Conservation (phyloP, 352 stramenopile species). For the Phytophthora sansomeana region DNA sequence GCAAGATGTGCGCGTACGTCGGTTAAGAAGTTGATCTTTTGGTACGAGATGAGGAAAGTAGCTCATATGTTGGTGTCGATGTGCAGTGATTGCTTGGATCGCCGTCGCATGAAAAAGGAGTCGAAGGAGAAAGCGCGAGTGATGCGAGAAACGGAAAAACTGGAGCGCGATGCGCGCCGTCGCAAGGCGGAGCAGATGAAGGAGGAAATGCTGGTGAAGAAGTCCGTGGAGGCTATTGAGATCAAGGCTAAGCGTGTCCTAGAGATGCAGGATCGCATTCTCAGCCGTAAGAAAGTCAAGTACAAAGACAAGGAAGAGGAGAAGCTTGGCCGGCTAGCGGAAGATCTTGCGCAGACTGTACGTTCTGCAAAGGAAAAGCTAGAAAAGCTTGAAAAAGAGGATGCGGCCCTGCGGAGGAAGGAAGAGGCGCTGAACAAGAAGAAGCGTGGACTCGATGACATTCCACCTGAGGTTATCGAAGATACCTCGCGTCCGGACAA, state of each 20-base stretch:
- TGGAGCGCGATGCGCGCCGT: slow-evolving; percentile 77
- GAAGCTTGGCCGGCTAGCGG: slow-evolving; percentile 79
- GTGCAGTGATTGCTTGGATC: slow-evolving; percentile 78
- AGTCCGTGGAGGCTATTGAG: slow-evolving; percentile 84
- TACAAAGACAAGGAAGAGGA: slow-evolving; percentile 92
- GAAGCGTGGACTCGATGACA: slow-evolving; percentile 65
- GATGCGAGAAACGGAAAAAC: slow-evolving; percentile 82
- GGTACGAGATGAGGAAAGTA: background rate
- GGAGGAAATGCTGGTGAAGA: slow-evolving; percentile 76
- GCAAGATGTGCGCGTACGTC: slow-evolving; percentile 88
- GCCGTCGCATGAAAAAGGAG: slow-evolving; percentile 79
- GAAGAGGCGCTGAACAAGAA: slow-evolving; percentile 88
- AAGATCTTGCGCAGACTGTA: slow-evolving; percentile 83
- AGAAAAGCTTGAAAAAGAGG: slow-evolving; percentile 90
- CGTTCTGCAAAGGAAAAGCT: slow-evolving; percentile 80
- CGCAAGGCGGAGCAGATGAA: slow-evolving; percentile 72
- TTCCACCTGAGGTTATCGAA: slow-evolving; percentile 48
- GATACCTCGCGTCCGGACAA: slow-evolving; percentile 53
- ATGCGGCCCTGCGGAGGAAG: slow-evolving; percentile 75
- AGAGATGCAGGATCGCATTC: slow-evolving; percentile 89
- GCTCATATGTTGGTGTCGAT: slow-evolving; percentile 4
- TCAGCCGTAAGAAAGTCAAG: slow-evolving; percentile 90
- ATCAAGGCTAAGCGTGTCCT: slow-evolving; percentile 85
- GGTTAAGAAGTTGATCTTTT: background rate
- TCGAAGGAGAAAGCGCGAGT: slow-evolving; percentile 79